These are phyloP conservation scores for Tolypocladium capitatum DNA, from an alignment of 2,329 filamentous ascomycete genomes.

Conservation along the genomic window DNA sequence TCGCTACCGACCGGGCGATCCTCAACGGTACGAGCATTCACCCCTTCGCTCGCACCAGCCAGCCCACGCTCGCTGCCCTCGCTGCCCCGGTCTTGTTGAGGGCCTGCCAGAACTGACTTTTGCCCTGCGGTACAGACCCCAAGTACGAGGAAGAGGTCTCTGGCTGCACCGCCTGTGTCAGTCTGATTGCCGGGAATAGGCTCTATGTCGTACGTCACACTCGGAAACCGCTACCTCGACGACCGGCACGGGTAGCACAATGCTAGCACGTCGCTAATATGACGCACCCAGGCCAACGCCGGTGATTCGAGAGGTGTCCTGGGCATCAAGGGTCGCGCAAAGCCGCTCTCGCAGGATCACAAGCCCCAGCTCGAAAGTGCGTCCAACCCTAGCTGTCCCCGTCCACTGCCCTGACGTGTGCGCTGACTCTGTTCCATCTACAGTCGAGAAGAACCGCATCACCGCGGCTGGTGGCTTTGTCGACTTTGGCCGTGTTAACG, in stretches of 20 bases:
- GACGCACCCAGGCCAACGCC: conserved; percentile 63
- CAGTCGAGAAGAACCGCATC: conserved; percentile 91
- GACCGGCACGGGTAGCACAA: neutral
- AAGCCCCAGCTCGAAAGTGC: conserved; percentile 96
- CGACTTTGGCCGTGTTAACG: conserved; percentile 96
- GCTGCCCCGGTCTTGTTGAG: neutral
- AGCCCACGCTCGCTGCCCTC: neutral
- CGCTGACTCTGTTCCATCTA: conserved; percentile 8
- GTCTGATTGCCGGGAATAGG: conserved; percentile 77
- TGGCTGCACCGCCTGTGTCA: conserved; percentile 89
- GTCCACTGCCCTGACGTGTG: conserved; percentile 1
- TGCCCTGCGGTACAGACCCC: conserved; percentile 49
- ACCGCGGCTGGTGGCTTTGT: conserved; percentile 93
- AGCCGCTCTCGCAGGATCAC: conserved; percentile 97
- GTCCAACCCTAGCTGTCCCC: conserved; percentile 11
- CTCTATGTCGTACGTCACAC: conserved; percentile 74
- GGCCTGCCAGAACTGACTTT: neutral
- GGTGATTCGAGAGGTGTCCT: conserved; percentile 92
- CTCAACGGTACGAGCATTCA: conserved; percentile 57
- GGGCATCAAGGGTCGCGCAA: conserved; percentile 92
- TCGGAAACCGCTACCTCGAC: neutral
- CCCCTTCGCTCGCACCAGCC: neutral
- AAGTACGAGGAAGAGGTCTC: conserved; percentile 97
- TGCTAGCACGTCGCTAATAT: neutral
- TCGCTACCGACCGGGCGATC: conserved; percentile 91